Conservation (phyloP, 2,329 filamentous ascomycete genomes). For the Fusarium keratoplasticum region DNA sequence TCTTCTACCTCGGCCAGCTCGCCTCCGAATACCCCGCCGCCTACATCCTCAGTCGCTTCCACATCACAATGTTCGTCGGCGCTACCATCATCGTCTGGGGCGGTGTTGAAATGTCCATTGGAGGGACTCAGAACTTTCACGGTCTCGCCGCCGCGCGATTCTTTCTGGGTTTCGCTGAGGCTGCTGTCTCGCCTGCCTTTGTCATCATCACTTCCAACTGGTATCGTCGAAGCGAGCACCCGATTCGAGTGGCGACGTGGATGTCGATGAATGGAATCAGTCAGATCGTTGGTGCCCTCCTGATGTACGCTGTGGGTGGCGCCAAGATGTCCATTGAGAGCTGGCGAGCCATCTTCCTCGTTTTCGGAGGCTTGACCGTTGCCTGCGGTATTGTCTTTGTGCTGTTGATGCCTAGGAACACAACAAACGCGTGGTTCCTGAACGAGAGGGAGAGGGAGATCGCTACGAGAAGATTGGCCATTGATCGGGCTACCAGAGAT, state of each 20-base stretch:
- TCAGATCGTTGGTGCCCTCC: conserved; percentile 44
- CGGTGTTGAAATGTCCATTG: conserved; percentile 41
- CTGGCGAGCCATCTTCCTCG: conserved; percentile 36
- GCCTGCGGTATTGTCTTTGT: conserved; percentile 17
- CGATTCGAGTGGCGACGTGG: conserved; percentile 46
- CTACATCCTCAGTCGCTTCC: conserved; percentile 31
- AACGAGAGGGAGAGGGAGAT: conserved; percentile 30
- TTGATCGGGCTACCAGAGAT: conserved; percentile 30
- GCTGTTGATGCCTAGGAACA: conserved; percentile 22
- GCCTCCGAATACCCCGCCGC: conserved; percentile 29
- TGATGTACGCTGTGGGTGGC: conserved; percentile 45
- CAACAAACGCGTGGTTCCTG: conserved; percentile 34
- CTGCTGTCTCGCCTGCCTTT: conserved; percentile 48
- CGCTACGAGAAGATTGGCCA: conserved; percentile 25
- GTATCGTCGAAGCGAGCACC: conserved; percentile 47
- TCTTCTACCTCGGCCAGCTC: conserved; percentile 35
- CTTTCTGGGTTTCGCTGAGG: conserved; percentile 47
- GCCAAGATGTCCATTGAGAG: conserved; percentile 19
- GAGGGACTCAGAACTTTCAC: conserved; percentile 33
- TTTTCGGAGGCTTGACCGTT: conserved; percentile 31
- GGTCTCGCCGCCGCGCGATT: conserved; percentile 42
- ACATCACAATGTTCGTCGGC: conserved; percentile 28
- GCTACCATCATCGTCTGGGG: conserved; percentile 45
- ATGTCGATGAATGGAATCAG: conserved; percentile 46
- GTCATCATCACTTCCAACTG: conserved; percentile 48